phyloP scores from a whole-genome alignment of 257 asterid genomes.

The Solanum tarapatanum region DNA sequence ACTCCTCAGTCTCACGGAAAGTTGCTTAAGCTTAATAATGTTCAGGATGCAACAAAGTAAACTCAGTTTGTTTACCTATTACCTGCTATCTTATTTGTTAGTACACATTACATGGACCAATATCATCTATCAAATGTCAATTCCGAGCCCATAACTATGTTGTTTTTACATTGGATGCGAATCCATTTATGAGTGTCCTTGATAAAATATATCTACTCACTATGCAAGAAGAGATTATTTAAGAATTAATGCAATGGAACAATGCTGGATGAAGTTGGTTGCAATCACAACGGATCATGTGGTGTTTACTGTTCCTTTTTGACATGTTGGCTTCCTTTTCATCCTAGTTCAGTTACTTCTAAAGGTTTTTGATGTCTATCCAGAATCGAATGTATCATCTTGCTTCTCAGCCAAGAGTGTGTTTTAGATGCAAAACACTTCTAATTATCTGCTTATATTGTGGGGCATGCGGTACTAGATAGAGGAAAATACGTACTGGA shows the following conservation, averaged over 20 bases:
- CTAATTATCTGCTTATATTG: background rate
- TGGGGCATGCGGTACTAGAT: background rate
- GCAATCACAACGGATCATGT: background rate
- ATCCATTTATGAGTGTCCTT: background rate
- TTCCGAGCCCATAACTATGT: background rate
- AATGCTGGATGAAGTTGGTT: background rate
- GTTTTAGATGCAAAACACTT: background rate
- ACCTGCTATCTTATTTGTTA: background rate
- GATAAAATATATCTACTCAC: background rate
- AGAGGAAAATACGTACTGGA: background rate
- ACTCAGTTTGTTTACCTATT: background rate
- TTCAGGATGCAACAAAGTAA: background rate
- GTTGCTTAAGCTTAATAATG: background rate
- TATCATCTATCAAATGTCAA: background rate
- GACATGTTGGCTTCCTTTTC: background rate
- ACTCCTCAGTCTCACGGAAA: background rate
- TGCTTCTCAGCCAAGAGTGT: background rate
- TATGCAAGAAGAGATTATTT: background rate
- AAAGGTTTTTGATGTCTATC: background rate
- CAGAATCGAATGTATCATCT: background rate
- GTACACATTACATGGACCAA: background rate
- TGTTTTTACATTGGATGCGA: background rate
- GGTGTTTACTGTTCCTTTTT: background rate
- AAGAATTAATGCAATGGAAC: background rate
- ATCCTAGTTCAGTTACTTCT: background rate